These are phyloP conservation scores for Epichloe gansuensis DNA, from an alignment of 2,329 filamentous ascomycete species.

Conservation along the genomic window DNA sequence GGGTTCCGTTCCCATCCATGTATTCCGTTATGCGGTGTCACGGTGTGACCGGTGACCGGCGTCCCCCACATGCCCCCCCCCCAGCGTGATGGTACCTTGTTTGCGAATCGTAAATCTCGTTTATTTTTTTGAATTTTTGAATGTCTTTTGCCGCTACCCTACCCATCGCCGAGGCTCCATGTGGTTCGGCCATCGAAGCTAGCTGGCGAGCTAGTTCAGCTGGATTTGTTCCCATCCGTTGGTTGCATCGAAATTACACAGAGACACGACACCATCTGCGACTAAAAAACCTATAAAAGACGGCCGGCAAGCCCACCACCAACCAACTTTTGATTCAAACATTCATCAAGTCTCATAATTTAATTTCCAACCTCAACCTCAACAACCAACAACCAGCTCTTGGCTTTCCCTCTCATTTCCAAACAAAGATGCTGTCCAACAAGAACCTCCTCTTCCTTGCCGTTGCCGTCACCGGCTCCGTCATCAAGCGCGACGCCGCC, in stretches of 20 bases:
- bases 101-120: no score
- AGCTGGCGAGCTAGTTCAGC: no score
- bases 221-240: neutral
- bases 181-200: neutral
- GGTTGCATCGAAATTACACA: neutral
- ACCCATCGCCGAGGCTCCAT: slow-evolving; percentile 2
- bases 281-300: neutral
- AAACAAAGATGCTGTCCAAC: slow-evolving; percentile 5
- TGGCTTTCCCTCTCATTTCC: no score
- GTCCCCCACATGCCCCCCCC: no score
- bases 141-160: neutral
- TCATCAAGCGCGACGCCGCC: slow-evolving; percentile 3
- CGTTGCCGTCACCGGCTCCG: slow-evolving; percentile 2
- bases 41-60: no score
- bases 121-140: neutral
- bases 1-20: no score
- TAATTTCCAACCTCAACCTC: neutral
- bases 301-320: neutral
- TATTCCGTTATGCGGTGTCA: no score
- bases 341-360: neutral
- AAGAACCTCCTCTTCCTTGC: slow-evolving; percentile 6
- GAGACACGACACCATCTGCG: neutral
- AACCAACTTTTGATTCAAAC: neutral
- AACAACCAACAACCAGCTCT: neutral
- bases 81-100: no score